Evolutionary conservation across 108 stramenopile species (phyloP).

Genomic region (Skeletonema potamos): DNA sequence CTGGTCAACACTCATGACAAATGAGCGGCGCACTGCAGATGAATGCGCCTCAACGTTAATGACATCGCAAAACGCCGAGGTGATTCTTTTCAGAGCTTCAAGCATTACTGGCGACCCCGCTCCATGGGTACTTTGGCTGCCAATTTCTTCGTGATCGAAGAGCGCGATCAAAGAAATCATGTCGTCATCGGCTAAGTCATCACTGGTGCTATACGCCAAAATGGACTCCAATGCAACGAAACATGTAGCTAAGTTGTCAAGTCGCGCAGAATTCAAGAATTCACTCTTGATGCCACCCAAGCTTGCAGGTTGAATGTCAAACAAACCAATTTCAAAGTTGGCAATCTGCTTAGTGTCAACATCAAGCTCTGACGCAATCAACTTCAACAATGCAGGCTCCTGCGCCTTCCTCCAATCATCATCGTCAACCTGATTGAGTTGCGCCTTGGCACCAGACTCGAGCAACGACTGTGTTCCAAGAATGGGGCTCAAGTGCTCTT

Average conservation of each 20-base stretch:
- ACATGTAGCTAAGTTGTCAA: slow-evolving; percentile 93
- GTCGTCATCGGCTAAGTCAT: slow-evolving; percentile 37
- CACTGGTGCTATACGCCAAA: slow-evolving; percentile 42
- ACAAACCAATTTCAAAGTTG: slow-evolving; percentile 93
- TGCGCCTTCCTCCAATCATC: slow-evolving; percentile 72
- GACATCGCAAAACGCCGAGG: slow-evolving; percentile 65
- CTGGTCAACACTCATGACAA: slow-evolving; percentile 87
- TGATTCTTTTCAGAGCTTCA: slow-evolving; percentile 78
- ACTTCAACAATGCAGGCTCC: slow-evolving; percentile 79
- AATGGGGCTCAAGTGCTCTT: slow-evolving; percentile 86
- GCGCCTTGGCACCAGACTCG: slow-evolving; percentile 52
- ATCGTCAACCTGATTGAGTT: slow-evolving; percentile 47
- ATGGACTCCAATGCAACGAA: slow-evolving; percentile 76
- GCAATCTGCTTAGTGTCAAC: slow-evolving; percentile 74
- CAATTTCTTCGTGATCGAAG: slow-evolving; percentile 98
- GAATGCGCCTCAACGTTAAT: slow-evolving; percentile 53
- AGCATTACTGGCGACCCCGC: slow-evolving; percentile 92
- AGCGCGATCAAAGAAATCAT: slow-evolving; percentile 76
- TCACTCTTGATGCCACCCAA: slow-evolving; percentile 89
- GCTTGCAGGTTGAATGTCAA: slow-evolving; percentile 91
- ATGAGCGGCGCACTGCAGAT: slow-evolving; percentile 64
- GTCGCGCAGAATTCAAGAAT: slow-evolving; percentile 89
- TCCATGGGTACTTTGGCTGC: slow-evolving; percentile 78
- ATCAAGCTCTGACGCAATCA: slow-evolving; percentile 77
- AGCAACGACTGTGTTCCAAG: slow-evolving; percentile 68